Conservation (phyloP, 1,284 basidiomycete species). For the Rhodotorula sp. region DNA sequence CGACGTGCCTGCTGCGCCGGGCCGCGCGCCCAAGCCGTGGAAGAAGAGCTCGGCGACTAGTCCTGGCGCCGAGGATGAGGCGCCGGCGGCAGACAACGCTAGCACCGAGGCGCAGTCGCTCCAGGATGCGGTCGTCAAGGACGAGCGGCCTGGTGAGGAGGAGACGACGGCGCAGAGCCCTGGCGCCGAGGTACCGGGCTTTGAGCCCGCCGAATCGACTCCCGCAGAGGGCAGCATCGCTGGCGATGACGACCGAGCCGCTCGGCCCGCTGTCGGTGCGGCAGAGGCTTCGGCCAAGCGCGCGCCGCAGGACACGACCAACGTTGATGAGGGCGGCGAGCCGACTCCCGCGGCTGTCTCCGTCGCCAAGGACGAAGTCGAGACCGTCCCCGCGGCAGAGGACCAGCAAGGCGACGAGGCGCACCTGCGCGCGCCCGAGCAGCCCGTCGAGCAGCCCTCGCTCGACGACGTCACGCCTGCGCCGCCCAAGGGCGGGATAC, state of each 20-base stretch:
- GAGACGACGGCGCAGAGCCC: conserved; percentile 35
- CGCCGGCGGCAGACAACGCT: conserved; percentile 39
- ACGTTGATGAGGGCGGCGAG: conserved; percentile 1
- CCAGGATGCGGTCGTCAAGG: conserved; percentile 42
- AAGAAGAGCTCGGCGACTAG: conserved; percentile 49
- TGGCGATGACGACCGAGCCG: conserved; percentile 4
- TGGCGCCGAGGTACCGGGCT: conserved; percentile 16
- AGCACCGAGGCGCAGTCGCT: conserved; percentile 12
- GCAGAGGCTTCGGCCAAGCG: no score
- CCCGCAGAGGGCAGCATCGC: conserved; percentile 1
- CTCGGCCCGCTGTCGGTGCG: not conserved
- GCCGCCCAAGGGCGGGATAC: conserved; percentile 71
- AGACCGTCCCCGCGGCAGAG: not conserved
- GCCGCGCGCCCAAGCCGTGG: conserved; percentile 62
- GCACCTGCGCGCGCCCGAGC: not conserved
- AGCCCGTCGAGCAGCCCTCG: not conserved
- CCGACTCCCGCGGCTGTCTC: not conserved
- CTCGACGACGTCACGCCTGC: not conserved
- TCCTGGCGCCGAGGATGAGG: conserved; percentile 25
- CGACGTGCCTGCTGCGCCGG: conserved; percentile 62
- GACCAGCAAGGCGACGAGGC: not conserved
- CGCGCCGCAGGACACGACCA: not conserved
- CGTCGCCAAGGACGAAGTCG: conserved; percentile 15
- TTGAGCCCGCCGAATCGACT: conserved; percentile 26
- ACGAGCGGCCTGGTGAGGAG: conserved; percentile 47